Conservation (phyloP, 257 asterid genomes). For the Plantago elongata region DNA sequence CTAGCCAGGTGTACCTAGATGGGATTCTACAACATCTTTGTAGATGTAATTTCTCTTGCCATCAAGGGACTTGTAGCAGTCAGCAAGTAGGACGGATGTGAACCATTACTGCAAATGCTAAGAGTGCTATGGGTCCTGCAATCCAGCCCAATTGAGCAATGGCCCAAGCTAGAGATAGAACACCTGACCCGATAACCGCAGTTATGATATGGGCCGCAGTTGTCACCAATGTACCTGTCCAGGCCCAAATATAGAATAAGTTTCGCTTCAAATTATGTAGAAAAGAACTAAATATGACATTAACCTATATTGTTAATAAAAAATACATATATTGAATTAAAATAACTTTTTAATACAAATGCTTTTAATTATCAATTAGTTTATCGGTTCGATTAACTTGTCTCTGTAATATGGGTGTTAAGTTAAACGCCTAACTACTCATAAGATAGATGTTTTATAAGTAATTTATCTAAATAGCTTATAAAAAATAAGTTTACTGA, state of each 20-base stretch:
- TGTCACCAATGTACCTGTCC: constrained; percentile 42
- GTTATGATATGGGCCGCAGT: constrained; percentile 67
- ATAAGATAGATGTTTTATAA: too few species aligned
- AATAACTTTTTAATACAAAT: too few species aligned
- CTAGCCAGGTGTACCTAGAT: constrained; percentile 34
- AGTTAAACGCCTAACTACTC: too few species aligned
- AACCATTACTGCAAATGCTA: constrained; percentile 46
- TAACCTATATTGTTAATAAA: too few species aligned
- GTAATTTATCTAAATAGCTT: too few species aligned
- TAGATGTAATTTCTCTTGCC: constrained; percentile 51
- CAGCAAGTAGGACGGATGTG: constrained; percentile 53
- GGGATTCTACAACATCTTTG: constrained; percentile 41
- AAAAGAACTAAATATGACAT: too few species aligned
- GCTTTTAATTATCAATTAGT: too few species aligned
- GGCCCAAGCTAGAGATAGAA: constrained; percentile 78
- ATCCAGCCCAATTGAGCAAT: constrained; percentile 72
- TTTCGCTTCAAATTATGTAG: too few species aligned
- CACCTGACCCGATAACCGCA: constrained; percentile 77
- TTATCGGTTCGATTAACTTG: too few species aligned
- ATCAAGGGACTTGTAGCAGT: constrained; percentile 42
- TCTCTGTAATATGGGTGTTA: too few species aligned
- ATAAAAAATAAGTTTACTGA: too few species aligned
- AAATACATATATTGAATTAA: too few species aligned
- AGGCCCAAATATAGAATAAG: background rate
- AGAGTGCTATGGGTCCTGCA: constrained; percentile 51